Evolutionary conservation across 2,329 filamentous ascomycete species (phyloP).

Genomic region (Teratosphaeria pseudoeucalypti): DNA sequence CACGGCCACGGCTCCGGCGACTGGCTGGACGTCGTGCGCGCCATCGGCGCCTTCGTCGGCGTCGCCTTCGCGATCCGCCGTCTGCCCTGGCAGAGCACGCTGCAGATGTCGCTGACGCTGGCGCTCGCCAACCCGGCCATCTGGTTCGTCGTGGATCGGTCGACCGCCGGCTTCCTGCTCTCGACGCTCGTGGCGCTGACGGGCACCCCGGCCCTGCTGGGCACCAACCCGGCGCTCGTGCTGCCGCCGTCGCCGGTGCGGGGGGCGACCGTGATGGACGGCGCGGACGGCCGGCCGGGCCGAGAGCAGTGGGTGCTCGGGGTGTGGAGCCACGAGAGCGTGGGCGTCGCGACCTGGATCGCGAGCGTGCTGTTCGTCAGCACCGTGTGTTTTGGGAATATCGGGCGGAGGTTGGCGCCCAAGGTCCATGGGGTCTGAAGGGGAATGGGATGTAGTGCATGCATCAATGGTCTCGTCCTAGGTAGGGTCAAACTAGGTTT

Average conservation of each 20-base stretch:
- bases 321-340: slow-evolving; percentile 49
- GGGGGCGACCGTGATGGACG: slow-evolving; percentile 8
- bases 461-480: neutral
- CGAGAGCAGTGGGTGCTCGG: slow-evolving; percentile 28
- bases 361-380: slow-evolving; percentile 90
- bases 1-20: slow-evolving; percentile 2
- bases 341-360: slow-evolving; percentile 77
- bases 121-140: slow-evolving; percentile 84
- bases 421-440: neutral
- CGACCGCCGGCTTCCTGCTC: slow-evolving; percentile 70
- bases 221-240: slow-evolving; percentile 67
- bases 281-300: slow-evolving; percentile 5
- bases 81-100: slow-evolving; percentile 83
- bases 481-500: neutral
- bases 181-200: slow-evolving; percentile 62
- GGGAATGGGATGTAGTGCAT: neutral
- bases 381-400: slow-evolving; percentile 90
- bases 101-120: slow-evolving; percentile 85
- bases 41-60: slow-evolving; percentile 60
- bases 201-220: slow-evolving; percentile 64
- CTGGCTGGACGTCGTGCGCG: slow-evolving; percentile 64
- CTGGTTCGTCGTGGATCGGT: slow-evolving; percentile 94
- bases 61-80: slow-evolving; percentile 76
- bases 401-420: slow-evolving; percentile 66
- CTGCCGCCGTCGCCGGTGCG: slow-evolving; percentile 48